Base-by-base conservation (phyloP, 768 basidiomycete species). In the Imleria badia region DNA sequence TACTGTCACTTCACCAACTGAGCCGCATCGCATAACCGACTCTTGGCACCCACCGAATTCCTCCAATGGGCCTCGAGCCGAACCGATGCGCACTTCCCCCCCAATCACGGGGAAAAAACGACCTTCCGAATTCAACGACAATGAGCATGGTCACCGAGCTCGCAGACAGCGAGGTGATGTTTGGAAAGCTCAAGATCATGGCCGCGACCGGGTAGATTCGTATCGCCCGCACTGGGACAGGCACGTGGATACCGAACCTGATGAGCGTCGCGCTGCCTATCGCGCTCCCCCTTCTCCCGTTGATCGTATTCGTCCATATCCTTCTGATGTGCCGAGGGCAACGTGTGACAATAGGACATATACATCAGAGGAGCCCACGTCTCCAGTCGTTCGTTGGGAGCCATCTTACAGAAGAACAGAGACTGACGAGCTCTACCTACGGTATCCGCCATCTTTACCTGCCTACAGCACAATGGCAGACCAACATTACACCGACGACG, bases 131-230 rank as follows among this genome's bases (percentile, higher is more conserved):
- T 51, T 44, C 13, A 40, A 30, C 31, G 59, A 70, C n/a, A 56
- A 55, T 48, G 65, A 71, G 10, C 31, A 60, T 30, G 43, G 39
- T 38, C 58, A 46, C 40, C 59, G 66, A 48, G 55, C 42, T 1
- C 68, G 70, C 20, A 70, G 60, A 46, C 62, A 52, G 14, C 66
- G 70, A 34, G 54, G 26, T 30, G 59, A 68, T 56, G 29, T 12
- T 29, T 62, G 66, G 69, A 26, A 31, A 6, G 48, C 63, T 30
- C 48, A 45, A 44, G 59, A 60, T 43, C 33, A 41, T 15, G 56
- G 56, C 29, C 51, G 36, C 20, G 45, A 56, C 9, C 29, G 48
- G 42, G 41, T 15, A 20, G 60, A 56, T 12, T 33, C 39, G 4
- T 55, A 52, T 40, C 61, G 51, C 23, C 29, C 49, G 20, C 34